Evolutionary conservation across 2,329 filamentous ascomycete genomes (phyloP).

Genomic region (Fusarium continuum): DNA sequence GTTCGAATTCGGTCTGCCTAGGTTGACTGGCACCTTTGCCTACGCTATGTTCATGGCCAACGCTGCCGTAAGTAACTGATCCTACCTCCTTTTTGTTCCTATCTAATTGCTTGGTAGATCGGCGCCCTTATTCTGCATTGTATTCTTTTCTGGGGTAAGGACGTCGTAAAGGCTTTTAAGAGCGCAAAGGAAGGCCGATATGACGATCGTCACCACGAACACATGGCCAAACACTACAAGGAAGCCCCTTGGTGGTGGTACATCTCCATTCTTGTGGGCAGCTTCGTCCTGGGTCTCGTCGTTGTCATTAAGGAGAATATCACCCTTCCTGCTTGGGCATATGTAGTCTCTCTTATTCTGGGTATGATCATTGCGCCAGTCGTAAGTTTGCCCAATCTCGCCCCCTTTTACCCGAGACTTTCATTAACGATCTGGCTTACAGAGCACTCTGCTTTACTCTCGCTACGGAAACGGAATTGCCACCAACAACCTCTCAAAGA

Average conservation of each 20-base stretch:
- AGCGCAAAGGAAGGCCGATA: conserved; percentile 54
- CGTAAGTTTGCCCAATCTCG: conserved; percentile 43
- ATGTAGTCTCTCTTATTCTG: conserved; percentile 55
- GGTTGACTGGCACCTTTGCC: conserved; percentile 59
- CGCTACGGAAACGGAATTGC: conserved; percentile 66
- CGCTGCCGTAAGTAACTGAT: conserved; percentile 56
- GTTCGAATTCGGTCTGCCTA: conserved; percentile 56
- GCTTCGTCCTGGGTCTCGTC: conserved; percentile 57
- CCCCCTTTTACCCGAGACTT: no score
- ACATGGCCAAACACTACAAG: conserved; percentile 63
- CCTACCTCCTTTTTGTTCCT: fast-evolving
- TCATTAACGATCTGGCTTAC: no score
- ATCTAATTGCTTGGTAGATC: conserved; percentile 51
- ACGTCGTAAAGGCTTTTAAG: conserved; percentile 59
- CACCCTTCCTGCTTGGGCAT: conserved; percentile 58
- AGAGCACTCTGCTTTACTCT: conserved; percentile 62
- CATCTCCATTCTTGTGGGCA: conserved; percentile 50
- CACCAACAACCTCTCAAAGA: conserved; percentile 67
- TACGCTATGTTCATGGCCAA: conserved; percentile 66
- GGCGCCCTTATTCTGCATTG: conserved; percentile 63
- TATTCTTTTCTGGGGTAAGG: conserved; percentile 64
- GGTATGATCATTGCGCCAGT: conserved; percentile 61
- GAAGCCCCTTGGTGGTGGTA: conserved; percentile 62
- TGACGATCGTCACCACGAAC: conserved; percentile 60
- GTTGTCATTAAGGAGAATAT: conserved; percentile 58